These are phyloP conservation scores for Lepiota brunneoincarnata DNA, from an alignment of 768 basidiomycete genomes.

Conservation along the genomic window DNA sequence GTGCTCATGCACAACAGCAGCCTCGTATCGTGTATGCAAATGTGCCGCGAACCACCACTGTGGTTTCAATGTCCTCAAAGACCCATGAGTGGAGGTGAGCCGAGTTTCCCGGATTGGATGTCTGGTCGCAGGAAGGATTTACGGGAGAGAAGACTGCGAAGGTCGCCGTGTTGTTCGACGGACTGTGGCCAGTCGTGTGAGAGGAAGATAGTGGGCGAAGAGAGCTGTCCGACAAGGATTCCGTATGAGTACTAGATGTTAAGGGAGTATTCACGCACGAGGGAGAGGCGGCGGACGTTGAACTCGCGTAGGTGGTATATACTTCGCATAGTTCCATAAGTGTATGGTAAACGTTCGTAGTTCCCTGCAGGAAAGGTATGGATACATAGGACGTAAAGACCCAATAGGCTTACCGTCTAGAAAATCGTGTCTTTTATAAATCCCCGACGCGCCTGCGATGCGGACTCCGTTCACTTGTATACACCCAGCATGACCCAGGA, in stretches of 20 bases:
- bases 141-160: conserved; percentile 57
- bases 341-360: conserved; percentile 82
- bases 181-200: conserved; percentile 96
- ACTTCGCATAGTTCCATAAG: conserved; percentile 66
- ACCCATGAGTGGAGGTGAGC: conserved; percentile 31
- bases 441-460: conserved; percentile 86
- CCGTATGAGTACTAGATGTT: not conserved
- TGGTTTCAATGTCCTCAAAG: conserved; percentile 64
- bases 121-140: conserved; percentile 81
- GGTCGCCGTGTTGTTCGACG: conserved; percentile 82
- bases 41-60: conserved; percentile 94
- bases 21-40: conserved; percentile 84
- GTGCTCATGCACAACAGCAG: conserved; percentile 46
- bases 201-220: conserved; percentile 72
- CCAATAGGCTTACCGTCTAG: conserved; percentile 43
- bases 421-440: conserved; percentile 81
- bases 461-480: conserved; percentile 84
- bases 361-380: conserved; percentile 48
- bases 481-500: conserved; percentile 88
- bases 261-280: conserved; percentile 17
- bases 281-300: too few relatives aligned
- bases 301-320: conserved; percentile 61
- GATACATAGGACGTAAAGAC: not conserved
- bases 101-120: conserved; percentile 30
- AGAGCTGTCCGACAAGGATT: conserved; percentile 40